Evolutionary conservation across 192 early-diverging fungal species (phyloP).

Genomic region (Podila verticillata): DNA sequence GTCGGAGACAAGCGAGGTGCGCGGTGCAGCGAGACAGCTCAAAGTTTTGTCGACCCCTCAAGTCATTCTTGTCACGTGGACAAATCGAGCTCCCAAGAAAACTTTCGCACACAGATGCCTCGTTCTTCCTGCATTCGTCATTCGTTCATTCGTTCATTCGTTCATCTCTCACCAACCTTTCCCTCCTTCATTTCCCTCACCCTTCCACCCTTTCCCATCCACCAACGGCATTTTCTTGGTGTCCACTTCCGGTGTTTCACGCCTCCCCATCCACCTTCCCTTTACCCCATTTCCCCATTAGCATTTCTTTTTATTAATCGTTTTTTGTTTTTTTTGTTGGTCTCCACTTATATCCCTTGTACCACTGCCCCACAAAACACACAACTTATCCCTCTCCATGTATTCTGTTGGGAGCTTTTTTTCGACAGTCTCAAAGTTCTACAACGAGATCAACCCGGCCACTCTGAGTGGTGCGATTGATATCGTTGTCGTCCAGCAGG

Average conservation of each 20-base stretch:
- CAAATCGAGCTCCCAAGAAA: background rate
- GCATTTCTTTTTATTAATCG: background rate
- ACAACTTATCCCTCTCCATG: slow-evolving; percentile 20
- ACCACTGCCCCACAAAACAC: background rate
- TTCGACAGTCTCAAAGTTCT: slow-evolving; percentile 87
- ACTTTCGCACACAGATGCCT: background rate
- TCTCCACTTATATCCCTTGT: background rate
- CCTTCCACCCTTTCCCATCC: too few relatives aligned
- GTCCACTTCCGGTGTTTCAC: background rate
- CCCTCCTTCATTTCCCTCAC: background rate
- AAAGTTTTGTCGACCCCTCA: too few relatives aligned
- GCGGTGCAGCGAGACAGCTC: too few relatives aligned
- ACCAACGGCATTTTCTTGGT: too few relatives aligned
- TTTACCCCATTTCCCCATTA: background rate
- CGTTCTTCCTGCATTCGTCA: too few relatives aligned
- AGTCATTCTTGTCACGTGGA: too few relatives aligned
- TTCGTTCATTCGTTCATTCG: too few relatives aligned
- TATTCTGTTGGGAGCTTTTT: slow-evolving; percentile 64
- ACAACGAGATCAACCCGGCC: slow-evolving; percentile 95
- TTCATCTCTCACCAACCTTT: background rate
- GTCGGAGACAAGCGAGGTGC: too few relatives aligned
- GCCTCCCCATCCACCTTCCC: background rate
- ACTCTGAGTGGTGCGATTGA: slow-evolving; percentile 99
- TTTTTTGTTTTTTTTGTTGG: background rate
- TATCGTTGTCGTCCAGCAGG: slow-evolving; percentile 91